Evolutionary conservation across 2,329 filamentous ascomycete species (phyloP).

Genomic region (Stemphylium lycopersici): DNA sequence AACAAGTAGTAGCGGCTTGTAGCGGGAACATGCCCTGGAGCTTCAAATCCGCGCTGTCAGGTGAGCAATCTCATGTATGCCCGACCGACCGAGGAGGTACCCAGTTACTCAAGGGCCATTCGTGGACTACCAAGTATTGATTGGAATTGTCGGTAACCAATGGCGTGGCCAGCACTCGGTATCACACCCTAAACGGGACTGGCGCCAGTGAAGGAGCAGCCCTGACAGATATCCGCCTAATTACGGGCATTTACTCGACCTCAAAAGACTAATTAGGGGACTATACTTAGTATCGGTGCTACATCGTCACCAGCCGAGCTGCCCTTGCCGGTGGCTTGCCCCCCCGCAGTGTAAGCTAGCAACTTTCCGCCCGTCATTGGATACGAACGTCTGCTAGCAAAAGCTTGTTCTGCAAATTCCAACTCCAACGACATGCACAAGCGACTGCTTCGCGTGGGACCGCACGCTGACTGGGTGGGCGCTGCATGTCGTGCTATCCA

Average conservation of each 20-base stretch:
- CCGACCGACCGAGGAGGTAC: conserved; percentile 27
- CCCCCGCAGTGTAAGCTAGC: conserved; percentile 28
- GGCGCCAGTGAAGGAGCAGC: conserved; percentile 21
- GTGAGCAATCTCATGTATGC: conserved; percentile 32
- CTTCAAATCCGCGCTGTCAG: conserved; percentile 41
- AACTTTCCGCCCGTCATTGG: conserved; percentile 37
- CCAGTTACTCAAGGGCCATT: conserved; percentile 40
- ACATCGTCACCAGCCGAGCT: conserved; percentile 33
- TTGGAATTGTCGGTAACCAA: conserved; percentile 44
- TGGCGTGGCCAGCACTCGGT: conserved; percentile 19
- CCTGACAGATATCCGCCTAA: conserved; percentile 27
- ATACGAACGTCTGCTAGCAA: conserved; percentile 26
- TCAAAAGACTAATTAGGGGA: conserved; percentile 38
- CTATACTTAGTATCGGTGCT: conserved; percentile 38
- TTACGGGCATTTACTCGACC: conserved; percentile 37
- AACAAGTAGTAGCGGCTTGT: conserved; percentile 15
- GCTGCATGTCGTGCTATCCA: conserved; percentile 40
- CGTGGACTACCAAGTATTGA: conserved; percentile 47
- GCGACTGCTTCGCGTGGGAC: conserved; percentile 38
- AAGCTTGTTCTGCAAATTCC: conserved; percentile 48
- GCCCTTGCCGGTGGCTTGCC: conserved; percentile 26
- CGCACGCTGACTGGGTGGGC: conserved; percentile 39
- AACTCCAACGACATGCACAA: conserved; percentile 33
- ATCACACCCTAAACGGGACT: conserved; percentile 23
- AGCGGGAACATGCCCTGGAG: conserved; percentile 16